Percentiles rank a stretch among this genome's conserved stretches.
phyloP scores from a whole-genome alignment of 2,329 filamentous ascomycete species.

The Alternaria dauci region DNA sequence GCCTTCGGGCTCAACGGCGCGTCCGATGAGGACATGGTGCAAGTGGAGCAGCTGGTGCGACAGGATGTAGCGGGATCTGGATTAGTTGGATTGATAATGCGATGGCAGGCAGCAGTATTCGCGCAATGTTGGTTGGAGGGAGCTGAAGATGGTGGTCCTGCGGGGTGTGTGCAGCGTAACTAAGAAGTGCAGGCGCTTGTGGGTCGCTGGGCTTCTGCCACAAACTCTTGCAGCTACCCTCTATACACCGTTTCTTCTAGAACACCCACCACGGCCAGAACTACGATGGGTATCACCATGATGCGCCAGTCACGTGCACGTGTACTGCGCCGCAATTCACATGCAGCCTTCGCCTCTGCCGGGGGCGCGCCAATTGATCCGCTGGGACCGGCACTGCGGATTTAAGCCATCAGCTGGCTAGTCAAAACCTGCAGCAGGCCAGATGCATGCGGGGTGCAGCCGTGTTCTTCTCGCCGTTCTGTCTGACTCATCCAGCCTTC shows the following conservation, averaged over 20 bases:
- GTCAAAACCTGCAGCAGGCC: constrained; percentile 25
- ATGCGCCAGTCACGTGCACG: constrained; percentile 20
- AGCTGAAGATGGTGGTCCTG: constrained; percentile 24
- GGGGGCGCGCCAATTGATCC: not conserved
- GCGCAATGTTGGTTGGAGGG: constrained; percentile 28
- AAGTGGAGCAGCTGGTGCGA: constrained; percentile 24
- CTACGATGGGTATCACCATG: not conserved
- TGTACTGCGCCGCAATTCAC: constrained; percentile 11
- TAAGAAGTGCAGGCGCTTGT: constrained; percentile 16
- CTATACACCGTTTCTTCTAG: constrained; percentile 4
- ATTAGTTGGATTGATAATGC: constrained; percentile 19
- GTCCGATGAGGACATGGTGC: constrained; percentile 20
- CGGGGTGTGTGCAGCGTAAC: constrained; percentile 24
- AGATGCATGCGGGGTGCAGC: constrained; percentile 39
- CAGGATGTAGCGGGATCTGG: constrained; percentile 1
- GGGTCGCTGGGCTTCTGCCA: constrained; percentile 22
- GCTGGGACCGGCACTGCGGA: constrained; percentile 20
- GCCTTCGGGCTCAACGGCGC: constrained; percentile 39
- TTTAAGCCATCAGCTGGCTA: constrained; percentile 32
- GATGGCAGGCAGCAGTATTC: constrained; percentile 23
- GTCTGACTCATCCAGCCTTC: constrained; percentile 31
- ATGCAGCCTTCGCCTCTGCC: constrained; percentile 7
- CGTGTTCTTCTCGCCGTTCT: constrained; percentile 37
- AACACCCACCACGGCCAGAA: constrained; percentile 1
- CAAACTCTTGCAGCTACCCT: constrained; percentile 11